These are phyloP conservation scores for Colletotrichum liriopes DNA, from an alignment of 2,329 filamentous ascomycete genomes.

Conservation along the genomic window DNA sequence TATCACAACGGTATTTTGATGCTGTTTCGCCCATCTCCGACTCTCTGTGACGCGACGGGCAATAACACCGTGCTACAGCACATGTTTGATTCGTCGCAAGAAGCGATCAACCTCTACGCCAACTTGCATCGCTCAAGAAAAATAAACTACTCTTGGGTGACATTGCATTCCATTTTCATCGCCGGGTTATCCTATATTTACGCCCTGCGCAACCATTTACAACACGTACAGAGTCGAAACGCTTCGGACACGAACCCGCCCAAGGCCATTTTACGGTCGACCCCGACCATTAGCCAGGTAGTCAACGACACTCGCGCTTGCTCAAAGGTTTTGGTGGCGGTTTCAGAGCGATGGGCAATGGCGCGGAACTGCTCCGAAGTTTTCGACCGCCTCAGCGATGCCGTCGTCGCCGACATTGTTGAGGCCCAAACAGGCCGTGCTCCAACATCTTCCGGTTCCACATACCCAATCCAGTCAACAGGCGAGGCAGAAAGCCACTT, in stretches of 20 bases:
- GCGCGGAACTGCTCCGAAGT: slow-evolving; percentile 59
- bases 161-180: slow-evolving; percentile 64
- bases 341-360: slow-evolving; percentile 59
- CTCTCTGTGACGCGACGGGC: slow-evolving; percentile 47
- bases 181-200: slow-evolving; percentile 62
- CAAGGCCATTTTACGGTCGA: slow-evolving; percentile 47
- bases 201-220: slow-evolving; percentile 58
- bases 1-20: slow-evolving; percentile 61
- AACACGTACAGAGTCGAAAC: slow-evolving; percentile 46
- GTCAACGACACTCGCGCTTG: slow-evolving; percentile 60
- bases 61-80: slow-evolving; percentile 52
- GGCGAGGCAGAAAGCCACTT: not conserved
- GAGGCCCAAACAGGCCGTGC: slow-evolving; percentile 45
- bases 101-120: slow-evolving; percentile 60
- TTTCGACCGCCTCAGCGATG: slow-evolving; percentile 60
- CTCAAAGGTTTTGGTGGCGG: slow-evolving; percentile 61
- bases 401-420: slow-evolving; percentile 58
- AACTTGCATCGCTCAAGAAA: slow-evolving; percentile 60
- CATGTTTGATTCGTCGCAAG: slow-evolving; percentile 56
- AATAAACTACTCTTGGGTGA: slow-evolving; percentile 66
- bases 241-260: slow-evolving; percentile 7
- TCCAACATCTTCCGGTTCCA: not conserved
- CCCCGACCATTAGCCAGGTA: slow-evolving; percentile 59
- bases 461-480: not conserved
- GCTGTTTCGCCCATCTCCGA: slow-evolving; percentile 59